Evolutionary conservation across 2,329 filamentous ascomycete species (phyloP).

Genomic region (Aspergillus intermedius): DNA sequence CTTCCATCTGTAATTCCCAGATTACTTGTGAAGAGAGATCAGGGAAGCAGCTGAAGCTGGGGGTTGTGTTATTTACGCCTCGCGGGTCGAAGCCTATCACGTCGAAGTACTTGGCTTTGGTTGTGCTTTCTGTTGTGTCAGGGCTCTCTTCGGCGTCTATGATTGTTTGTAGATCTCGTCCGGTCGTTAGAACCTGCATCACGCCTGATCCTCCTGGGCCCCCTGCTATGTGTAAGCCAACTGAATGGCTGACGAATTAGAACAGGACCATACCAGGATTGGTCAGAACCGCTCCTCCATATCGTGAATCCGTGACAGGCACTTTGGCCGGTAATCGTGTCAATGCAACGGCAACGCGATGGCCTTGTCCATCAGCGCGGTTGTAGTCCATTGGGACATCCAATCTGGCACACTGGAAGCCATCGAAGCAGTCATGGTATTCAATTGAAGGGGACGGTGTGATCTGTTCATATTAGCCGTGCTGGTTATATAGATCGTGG

Average conservation of each 20-base stretch:
- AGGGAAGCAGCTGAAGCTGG: conserved; percentile 36
- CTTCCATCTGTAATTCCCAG: conserved; percentile 30
- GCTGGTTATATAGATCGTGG: not conserved
- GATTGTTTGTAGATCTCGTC: conserved; percentile 32
- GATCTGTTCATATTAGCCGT: conserved; percentile 11
- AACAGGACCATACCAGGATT: conserved; percentile 34
- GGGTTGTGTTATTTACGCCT: conserved; percentile 38
- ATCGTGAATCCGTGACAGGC: conserved; percentile 35
- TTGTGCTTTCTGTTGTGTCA: not conserved
- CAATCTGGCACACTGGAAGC: conserved; percentile 45
- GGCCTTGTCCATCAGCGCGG: conserved; percentile 24
- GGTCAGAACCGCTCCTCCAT: conserved; percentile 43
- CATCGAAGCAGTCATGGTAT: conserved; percentile 40
- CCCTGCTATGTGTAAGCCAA: conserved; percentile 13
- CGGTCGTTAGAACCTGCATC: conserved; percentile 23
- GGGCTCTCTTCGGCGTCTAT: conserved; percentile 28
- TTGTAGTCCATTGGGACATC: conserved; percentile 46
- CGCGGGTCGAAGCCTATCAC: conserved; percentile 42
- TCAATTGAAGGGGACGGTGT: conserved; percentile 23
- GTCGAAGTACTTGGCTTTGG: conserved; percentile 28
- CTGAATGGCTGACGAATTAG: not conserved
- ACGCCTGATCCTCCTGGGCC: conserved; percentile 43
- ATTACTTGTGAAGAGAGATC: conserved; percentile 20
- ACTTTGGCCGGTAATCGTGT: conserved; percentile 42
- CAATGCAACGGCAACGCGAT: conserved; percentile 39